Conservation (phyloP, 2,329 filamentous ascomycete genomes). For the Epichloe sibirici region DNA sequence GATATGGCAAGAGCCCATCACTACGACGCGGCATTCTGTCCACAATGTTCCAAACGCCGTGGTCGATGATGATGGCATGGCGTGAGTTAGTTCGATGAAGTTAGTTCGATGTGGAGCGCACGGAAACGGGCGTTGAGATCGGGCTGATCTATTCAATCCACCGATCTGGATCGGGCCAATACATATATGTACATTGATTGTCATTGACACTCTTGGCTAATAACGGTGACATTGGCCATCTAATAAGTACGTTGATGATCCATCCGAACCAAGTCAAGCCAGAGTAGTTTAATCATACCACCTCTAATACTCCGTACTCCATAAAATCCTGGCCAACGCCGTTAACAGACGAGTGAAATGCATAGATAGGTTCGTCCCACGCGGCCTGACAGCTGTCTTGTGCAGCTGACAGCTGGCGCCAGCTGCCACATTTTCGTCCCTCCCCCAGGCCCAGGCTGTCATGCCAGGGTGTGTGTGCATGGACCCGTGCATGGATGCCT, state of each 20-base stretch:
- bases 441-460: neutral
- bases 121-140: slow-evolving; percentile 21
- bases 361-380: neutral
- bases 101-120: slow-evolving; percentile 19
- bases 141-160: slow-evolving; percentile 1
- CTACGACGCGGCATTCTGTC: neutral
- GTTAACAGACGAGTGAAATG: no score
- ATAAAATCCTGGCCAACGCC: no score
- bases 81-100: slow-evolving; percentile 16
- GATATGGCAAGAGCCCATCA: neutral
- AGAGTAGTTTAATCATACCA: no score
- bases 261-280: no score
- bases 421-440: neutral
- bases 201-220: neutral
- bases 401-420: neutral
- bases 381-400: slow-evolving; percentile 1
- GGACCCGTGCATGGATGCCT: slow-evolving; percentile 1
- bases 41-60: neutral
- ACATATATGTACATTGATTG: neutral
- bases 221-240: neutral
- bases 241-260: no score
- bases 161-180: neutral
- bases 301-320: no score
- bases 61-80: slow-evolving; percentile 16
- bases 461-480: neutral